A percentile compares a stretch with the other conserved stretches of the same genome.
phyloP scores from a whole-genome alignment of 2,329 filamentous ascomycete species.

The Colletotrichum musicola region DNA sequence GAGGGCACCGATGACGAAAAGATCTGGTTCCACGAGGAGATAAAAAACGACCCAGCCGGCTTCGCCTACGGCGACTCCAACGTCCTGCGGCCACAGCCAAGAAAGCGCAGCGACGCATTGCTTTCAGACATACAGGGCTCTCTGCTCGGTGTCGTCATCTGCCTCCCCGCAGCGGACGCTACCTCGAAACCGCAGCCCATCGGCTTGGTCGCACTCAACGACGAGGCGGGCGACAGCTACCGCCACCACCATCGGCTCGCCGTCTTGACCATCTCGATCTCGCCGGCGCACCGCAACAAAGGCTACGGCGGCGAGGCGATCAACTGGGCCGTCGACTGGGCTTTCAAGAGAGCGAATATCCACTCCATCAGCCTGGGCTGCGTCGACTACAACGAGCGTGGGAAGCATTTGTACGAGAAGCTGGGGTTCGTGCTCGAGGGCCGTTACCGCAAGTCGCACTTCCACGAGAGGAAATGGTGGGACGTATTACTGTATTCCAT shows the following conservation, averaged over 20 bases:
- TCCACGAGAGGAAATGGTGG: constrained; percentile 57
- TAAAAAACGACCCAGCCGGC: not conserved
- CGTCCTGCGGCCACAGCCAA: not conserved
- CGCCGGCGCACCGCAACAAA: constrained; percentile 48
- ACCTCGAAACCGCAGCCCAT: not conserved
- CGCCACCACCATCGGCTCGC: not conserved
- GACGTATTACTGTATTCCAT: constrained; percentile 52
- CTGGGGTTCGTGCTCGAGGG: constrained; percentile 61
- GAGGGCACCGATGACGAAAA: constrained; percentile 4
- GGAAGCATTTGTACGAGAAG: constrained; percentile 56
- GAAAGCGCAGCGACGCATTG: not conserved
- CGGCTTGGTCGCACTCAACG: not conserved
- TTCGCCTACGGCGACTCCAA: constrained; percentile 7
- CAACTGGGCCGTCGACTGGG: constrained; percentile 60
- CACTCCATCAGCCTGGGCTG: constrained; percentile 57
- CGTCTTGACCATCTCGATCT: constrained; percentile 52
- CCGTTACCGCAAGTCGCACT: constrained; percentile 46
- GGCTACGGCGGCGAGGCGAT: constrained; percentile 63
- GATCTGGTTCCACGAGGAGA: constrained; percentile 3
- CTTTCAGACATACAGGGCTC: not conserved
- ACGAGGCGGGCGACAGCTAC: constrained; percentile 14
- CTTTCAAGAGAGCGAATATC: constrained; percentile 57
- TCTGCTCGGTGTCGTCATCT: not conserved
- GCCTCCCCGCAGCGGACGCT: not conserved
- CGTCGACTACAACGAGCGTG: constrained; percentile 58